Percentiles rank a stretch among this genome's conserved stretches.
Conservation (phyloP, 2,329 filamentous ascomycete species). For the Aspergillus sp. region DNA sequence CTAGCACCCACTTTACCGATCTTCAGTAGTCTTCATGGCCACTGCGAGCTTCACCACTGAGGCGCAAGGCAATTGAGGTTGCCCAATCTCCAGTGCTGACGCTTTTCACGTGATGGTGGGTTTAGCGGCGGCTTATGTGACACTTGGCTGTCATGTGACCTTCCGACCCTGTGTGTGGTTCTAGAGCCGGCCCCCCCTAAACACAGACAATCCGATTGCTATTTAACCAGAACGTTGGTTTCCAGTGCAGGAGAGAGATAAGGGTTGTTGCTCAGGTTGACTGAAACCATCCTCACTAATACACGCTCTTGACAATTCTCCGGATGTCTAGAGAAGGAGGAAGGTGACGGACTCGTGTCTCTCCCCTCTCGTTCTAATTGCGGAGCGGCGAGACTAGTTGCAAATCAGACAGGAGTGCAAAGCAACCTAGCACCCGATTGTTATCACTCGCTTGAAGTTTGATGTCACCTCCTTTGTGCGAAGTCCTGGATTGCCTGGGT, state of each 20-base stretch:
- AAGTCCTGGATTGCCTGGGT: background rate
- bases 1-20: background rate
- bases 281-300: background rate
- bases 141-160: constrained; percentile 14
- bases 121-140: background rate
- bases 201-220: constrained; percentile 1
- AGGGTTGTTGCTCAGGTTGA: constrained; percentile 9
- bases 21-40: background rate
- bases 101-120: background rate
- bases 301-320: background rate
- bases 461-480: constrained; percentile 3
- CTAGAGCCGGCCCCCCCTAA: constrained; percentile 25
- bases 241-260: constrained; percentile 9
- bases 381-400: constrained; percentile 22
- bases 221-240: background rate
- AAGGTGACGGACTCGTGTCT: constrained; percentile 12
- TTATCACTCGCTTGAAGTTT: constrained; percentile 4
- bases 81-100: background rate
- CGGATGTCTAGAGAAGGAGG: constrained; percentile 7
- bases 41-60: background rate
- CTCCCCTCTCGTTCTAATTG: constrained; percentile 19
- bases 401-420: constrained; percentile 1
- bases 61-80: background rate
- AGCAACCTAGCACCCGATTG: constrained; percentile 6
- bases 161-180: constrained; percentile 18